Evolutionary conservation across 73 alveolate species (phyloP).

Genomic region (Paramecium octaurelia): DNA sequence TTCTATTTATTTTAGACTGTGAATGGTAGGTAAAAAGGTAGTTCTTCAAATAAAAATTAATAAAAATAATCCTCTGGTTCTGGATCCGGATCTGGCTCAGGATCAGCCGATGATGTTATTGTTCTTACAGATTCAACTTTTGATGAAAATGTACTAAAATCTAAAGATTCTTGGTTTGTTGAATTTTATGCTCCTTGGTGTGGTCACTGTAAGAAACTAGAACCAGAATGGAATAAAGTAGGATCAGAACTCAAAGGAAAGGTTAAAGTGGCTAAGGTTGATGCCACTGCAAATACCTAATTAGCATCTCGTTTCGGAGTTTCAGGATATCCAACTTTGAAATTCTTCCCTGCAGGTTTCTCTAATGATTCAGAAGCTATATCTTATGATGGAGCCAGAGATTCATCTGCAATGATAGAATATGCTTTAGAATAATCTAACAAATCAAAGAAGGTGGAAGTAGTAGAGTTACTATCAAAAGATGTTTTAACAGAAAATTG

Average conservation of each 20-base stretch:
- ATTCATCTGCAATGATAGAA: slow-evolving; percentile 66
- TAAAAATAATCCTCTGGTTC: background rate
- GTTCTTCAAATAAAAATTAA: background rate
- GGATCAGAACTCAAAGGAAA: slow-evolving; percentile 88
- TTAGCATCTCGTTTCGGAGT: slow-evolving; percentile 85
- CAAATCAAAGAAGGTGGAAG: slow-evolving; percentile 35
- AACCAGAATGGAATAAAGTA: slow-evolving; percentile 93
- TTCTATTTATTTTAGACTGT: slow-evolving; percentile 71
- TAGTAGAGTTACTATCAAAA: slow-evolving; percentile 57
- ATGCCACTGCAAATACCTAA: slow-evolving; percentile 84
- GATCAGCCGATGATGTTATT: slow-evolving; percentile 74
- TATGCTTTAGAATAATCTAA: slow-evolving; percentile 69
- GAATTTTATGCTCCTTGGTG: slow-evolving; percentile 97
- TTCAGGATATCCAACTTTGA: slow-evolving; percentile 88
- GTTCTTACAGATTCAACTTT: slow-evolving; percentile 86
- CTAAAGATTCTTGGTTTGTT: slow-evolving; percentile 90
- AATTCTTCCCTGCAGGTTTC: slow-evolving; percentile 81
- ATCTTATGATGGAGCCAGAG: slow-evolving; percentile 69
- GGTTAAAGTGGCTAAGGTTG: slow-evolving; percentile 91
- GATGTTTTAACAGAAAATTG: slow-evolving; percentile 65
- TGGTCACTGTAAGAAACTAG: slow-evolving; percentile 93
- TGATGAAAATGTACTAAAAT: slow-evolving; percentile 69
- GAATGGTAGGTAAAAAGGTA: slow-evolving; percentile 19
- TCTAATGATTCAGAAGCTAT: slow-evolving; percentile 48
- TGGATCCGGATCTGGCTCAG: slow-evolving; percentile 20